Evolutionary conservation across 306 rosid genomes (phyloP), one percentile per base, ranked within the genome.

Genomic region (Cucurbita pepo): DNA sequence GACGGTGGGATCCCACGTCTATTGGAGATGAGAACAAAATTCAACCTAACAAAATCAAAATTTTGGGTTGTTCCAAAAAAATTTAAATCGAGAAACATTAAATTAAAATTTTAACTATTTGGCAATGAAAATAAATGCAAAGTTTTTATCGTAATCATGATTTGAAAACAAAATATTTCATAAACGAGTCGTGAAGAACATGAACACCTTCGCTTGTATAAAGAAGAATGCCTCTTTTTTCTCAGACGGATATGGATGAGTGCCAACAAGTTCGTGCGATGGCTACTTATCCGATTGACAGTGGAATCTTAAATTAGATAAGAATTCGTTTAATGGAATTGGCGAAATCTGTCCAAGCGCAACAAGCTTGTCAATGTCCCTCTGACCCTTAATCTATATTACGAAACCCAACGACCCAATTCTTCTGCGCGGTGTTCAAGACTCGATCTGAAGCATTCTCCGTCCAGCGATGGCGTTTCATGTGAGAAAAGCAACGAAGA

Each of bases 401-500:
- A 12, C 37, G 64, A 61, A 15, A 13, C 45, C 67, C 48, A 37
- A 62, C 30, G 9, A 30, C 3, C 34, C 34, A 9, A 64, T 64
- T 19, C n/a, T 2, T 64, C 16, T 64, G 6, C 37, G 19, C 37
- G 5, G 8, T 38, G n/a, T 10, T 2, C 21, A 66, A 13, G 18
- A 62, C 36, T 54, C 43, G 37, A n/a, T 71, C 61, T 53, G 5
- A 16, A 36, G 7, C 38, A 10, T 10, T 53, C 50, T 53, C 62
- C 25, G 16, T 43, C 1, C 52, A 7, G 18, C 50, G 45, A 91
- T 83, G 88, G 81, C 80, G 78, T 34, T 81, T 37, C 66, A 75
- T 77, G 41, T 72, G 76, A 83, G 88, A 74, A 88, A 83, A 74
- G 81, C 88, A 19, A 67, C 10, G 7, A 38, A 56, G 71, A 54